Base-by-base conservation (phyloP, 2,329 filamentous ascomycete species). In the Talaromyces sp. region DNA sequence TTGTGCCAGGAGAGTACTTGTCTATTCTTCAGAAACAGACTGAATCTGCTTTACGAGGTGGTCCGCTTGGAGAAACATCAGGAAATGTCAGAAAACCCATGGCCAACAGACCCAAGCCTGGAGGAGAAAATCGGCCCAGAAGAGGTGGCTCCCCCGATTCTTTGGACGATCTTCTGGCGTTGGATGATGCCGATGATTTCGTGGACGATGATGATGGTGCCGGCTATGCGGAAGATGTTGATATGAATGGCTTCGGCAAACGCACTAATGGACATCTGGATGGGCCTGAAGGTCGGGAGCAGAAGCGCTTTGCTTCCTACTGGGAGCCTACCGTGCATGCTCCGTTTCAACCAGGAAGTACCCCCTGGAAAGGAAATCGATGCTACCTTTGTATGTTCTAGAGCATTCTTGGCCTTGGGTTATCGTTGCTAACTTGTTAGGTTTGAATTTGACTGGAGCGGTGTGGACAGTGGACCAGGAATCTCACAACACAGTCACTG, bases 401-500 rank as follows among this genome's bases (percentile, higher is more conserved):
- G 3, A 17, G 27, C 3, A 5, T 53, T n/a, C 4, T 53, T 53
- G 11, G 19, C 9, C 51, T 9, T 44, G 39, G 19, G 22, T 42
- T 55, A 2, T 19, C 8, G 13, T 54, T 28, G 60, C 73, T 78
- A 62, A 78, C 62, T 42, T 10, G 1, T 11, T 47, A 80, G 79
- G 77, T 71, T 84, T 98, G 47, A 98, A 98, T 72, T 80, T 99
- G 62, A 91, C 93, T 58, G 95, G 96, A 0, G 95, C 96, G 70
- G 91, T 97, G 9, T 99, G 95, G 92, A 98, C 93, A 0, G 91
- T 99, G 19, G 91, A 96, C 68, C 95, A 99, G 75, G 93, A 97
- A 70, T 90, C 89, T 0, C 89, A 93, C 68, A 87, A 98, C 72
- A 99, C 95, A 1, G 88, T 99, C 11, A 97, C 93, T 0, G 93